These are phyloP conservation scores for Pseudogymnoascus sp. DNA, from an alignment of 2,329 filamentous ascomycete species.

Conservation along the genomic window DNA sequence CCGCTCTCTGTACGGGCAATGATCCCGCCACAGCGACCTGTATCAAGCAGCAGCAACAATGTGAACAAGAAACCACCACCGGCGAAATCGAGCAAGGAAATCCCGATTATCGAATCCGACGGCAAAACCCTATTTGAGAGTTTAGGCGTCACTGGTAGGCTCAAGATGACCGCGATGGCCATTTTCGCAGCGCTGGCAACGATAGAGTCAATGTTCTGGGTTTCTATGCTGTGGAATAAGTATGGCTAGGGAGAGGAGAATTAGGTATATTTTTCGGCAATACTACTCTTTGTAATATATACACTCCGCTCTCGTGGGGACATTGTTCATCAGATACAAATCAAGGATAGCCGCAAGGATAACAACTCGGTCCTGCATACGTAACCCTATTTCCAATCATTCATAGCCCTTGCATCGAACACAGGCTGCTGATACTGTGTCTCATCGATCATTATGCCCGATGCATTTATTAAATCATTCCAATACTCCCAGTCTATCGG, in stretches of 20 bases:
- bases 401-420: neutral
- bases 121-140: neutral
- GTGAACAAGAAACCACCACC: neutral
- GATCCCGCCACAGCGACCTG: neutral
- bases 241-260: neutral
- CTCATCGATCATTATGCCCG: neutral
- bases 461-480: conserved; percentile 24
- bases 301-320: neutral
- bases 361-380: neutral
- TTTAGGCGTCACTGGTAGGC: neutral
- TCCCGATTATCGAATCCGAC: neutral
- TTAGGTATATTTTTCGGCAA: neutral
- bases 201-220: neutral
- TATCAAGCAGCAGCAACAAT: neutral
- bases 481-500: conserved; percentile 27
- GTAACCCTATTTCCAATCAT: neutral
- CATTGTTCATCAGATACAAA: neutral
- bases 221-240: neutral
- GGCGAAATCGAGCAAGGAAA: neutral
- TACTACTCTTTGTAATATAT: neutral
- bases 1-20: neutral
- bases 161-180: neutral
- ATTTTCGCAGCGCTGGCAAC: neutral
- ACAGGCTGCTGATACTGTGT: neutral
- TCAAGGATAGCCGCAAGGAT: neutral